Conservation (phyloP, 2,329 filamentous ascomycete genomes). For the Hypomyces perniciosus region DNA sequence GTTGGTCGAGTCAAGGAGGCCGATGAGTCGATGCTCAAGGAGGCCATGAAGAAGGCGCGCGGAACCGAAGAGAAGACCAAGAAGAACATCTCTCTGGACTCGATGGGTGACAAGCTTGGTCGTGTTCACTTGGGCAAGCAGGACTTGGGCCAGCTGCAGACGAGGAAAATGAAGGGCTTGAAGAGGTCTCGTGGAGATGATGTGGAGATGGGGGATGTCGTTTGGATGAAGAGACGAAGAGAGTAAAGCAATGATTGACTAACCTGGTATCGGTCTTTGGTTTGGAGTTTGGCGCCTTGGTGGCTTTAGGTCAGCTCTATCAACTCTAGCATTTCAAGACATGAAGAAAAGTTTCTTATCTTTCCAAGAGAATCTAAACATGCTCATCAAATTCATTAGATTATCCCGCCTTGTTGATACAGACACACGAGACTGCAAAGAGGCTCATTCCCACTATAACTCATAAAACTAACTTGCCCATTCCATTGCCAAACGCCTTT, state of each 20-base stretch:
- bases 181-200: conserved; percentile 70
- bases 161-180: conserved; percentile 98
- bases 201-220: conserved; percentile 39
- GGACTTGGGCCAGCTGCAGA: conserved; percentile 81
- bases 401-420: no score
- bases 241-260: conserved; percentile 26
- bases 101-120: conserved; percentile 93
- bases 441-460: background rate
- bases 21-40: conserved; percentile 75
- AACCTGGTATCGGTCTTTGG: conserved; percentile 13
- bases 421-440: background rate
- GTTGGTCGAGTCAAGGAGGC: conserved; percentile 75
- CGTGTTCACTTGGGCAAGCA: conserved; percentile 87
- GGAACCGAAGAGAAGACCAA: conserved; percentile 70
- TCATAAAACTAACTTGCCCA: background rate
- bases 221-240: conserved; percentile 32
- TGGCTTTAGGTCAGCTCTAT: conserved; percentile 12
- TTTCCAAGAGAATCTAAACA: background rate
- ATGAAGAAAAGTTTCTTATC: background rate
- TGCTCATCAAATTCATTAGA: background rate
- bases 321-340: background rate
- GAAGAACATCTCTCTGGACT: conserved; percentile 92
- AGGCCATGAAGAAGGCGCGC: conserved; percentile 82
- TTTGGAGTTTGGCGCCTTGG: conserved; percentile 28
- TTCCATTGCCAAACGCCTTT: conserved; percentile 2